phyloP scores from a whole-genome alignment of 306 rosid species.

The Cucurbita moschata region DNA sequence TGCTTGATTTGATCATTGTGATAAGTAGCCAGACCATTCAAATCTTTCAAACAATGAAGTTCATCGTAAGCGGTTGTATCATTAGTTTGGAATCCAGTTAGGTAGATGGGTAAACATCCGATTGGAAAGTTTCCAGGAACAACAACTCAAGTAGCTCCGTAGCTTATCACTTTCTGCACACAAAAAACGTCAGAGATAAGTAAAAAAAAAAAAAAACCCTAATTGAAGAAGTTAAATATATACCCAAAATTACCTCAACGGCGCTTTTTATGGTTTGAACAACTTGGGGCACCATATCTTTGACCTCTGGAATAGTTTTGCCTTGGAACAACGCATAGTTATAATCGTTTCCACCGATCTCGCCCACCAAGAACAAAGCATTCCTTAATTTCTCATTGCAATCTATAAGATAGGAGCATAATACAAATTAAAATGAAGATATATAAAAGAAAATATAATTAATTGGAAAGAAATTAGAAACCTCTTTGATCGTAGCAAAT shows the following conservation, averaged over 20 bases:
- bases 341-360: slow-evolving; percentile 12
- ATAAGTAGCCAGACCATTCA: no score
- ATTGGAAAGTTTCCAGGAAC: no score
- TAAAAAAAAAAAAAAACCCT: not conserved
- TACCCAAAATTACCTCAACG: not conserved
- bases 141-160: no score
- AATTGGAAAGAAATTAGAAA: not conserved
- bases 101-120: no score
- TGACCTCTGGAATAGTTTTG: not conserved
- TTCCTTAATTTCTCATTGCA: not conserved
- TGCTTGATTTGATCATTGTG: no score
- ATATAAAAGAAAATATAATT: no score
- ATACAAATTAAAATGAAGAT: no score
- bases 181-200: not conserved
- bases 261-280: slow-evolving; percentile 9
- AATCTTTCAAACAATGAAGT: no score
- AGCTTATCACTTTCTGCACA: not conserved
- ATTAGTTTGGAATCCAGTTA: no score
- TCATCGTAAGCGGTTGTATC: no score
- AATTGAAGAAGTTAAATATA: not conserved
- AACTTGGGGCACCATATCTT: slow-evolving; percentile 8
- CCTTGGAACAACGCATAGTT: slow-evolving; percentile 2
- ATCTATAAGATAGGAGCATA: not conserved
- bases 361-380: slow-evolving; percentile 14
- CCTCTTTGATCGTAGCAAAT: not conserved